A percentile compares a stretch with the other conserved stretches of the same genome.
phyloP scores from a whole-genome alignment of 805 yeast species.

The Schwanniomyces yamadae region DNA sequence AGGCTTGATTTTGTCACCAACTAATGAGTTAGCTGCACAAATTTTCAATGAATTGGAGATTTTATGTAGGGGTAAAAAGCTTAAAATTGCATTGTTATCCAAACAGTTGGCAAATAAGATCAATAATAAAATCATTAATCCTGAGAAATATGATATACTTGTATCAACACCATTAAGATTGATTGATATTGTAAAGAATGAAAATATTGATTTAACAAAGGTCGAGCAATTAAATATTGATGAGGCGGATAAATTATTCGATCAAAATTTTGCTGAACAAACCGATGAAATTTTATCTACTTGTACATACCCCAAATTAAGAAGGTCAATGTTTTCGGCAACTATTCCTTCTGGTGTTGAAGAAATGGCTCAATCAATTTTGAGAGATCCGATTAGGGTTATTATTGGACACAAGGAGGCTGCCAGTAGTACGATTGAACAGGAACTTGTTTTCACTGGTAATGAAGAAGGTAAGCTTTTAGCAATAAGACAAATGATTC shows the following conservation, averaged over 20 bases:
- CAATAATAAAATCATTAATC: constrained; percentile 55
- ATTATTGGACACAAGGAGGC: constrained; percentile 94
- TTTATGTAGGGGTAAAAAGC: constrained; percentile 53
- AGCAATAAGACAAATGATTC: constrained; percentile 86
- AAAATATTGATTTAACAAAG: constrained; percentile 54
- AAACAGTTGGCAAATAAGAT: constrained; percentile 71
- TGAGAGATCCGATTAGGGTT: constrained; percentile 82
- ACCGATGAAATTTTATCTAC: constrained; percentile 77
- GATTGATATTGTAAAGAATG: constrained; percentile 70
- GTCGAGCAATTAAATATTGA: constrained; percentile 84
- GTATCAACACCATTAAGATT: constrained; percentile 88
- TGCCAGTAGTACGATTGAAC: constrained; percentile 81
- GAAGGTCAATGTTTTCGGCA: constrained; percentile 88
- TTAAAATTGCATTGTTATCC: constrained; percentile 65
- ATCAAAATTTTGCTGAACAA: constrained; percentile 82
- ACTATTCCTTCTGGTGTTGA: constrained; percentile 94
- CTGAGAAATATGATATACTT: constrained; percentile 71
- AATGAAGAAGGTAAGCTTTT: constrained; percentile 93
- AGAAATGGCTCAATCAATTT: constrained; percentile 78
- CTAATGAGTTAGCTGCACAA: constrained; percentile 90
- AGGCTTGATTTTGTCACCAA: constrained; percentile 86
- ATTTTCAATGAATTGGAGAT: constrained; percentile 66
- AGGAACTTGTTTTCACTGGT: constrained; percentile 81
- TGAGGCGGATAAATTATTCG: constrained; percentile 94
- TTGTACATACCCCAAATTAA: constrained; percentile 50